Percentiles rank a stretch among this genome's conserved stretches.
phyloP scores from a whole-genome alignment of 805 yeast species.

The Candida glaebosa region DNA sequence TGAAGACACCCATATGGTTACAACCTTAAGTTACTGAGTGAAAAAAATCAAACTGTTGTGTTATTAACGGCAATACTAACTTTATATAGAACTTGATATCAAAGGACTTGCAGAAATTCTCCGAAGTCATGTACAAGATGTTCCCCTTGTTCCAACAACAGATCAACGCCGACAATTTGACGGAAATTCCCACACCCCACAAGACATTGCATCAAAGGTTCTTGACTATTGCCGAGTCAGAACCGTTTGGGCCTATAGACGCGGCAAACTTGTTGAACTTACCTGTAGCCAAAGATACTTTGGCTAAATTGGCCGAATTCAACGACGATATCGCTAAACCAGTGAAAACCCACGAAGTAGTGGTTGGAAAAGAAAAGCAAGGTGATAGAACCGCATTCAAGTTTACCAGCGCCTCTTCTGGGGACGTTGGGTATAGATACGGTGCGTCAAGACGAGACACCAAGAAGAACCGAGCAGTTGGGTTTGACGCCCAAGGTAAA shows the following conservation, averaged over 20 bases:
- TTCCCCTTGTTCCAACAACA: conserved; percentile 64
- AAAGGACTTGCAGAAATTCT: conserved; percentile 56
- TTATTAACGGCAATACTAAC: conserved; percentile 31
- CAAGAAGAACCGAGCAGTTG: conserved; percentile 76
- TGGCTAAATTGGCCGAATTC: conserved; percentile 60
- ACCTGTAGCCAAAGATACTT: conserved; percentile 82
- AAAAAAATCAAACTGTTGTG: background rate
- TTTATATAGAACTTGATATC: conserved; percentile 43
- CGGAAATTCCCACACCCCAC: conserved; percentile 91
- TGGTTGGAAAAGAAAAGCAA: conserved; percentile 54
- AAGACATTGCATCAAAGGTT: conserved; percentile 80
- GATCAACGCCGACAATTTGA: conserved; percentile 62
- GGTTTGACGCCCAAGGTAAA: conserved; percentile 65
- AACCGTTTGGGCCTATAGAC: conserved; percentile 93
- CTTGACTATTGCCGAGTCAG: conserved; percentile 86
- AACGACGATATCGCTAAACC: conserved; percentile 16
- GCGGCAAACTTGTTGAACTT: conserved; percentile 82
- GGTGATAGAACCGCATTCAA: conserved; percentile 73
- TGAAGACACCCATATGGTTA: conserved; percentile 11
- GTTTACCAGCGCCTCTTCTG: conserved; percentile 76
- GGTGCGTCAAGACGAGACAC: conserved; percentile 89
- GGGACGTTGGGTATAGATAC: conserved; percentile 85
- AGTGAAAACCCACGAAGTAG: conserved; percentile 21
- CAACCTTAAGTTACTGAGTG: conserved; percentile 10
- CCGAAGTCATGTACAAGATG: conserved; percentile 66